phyloP scores from a whole-genome alignment of 345 rosid genomes.

The Brassica rapa region DNA sequence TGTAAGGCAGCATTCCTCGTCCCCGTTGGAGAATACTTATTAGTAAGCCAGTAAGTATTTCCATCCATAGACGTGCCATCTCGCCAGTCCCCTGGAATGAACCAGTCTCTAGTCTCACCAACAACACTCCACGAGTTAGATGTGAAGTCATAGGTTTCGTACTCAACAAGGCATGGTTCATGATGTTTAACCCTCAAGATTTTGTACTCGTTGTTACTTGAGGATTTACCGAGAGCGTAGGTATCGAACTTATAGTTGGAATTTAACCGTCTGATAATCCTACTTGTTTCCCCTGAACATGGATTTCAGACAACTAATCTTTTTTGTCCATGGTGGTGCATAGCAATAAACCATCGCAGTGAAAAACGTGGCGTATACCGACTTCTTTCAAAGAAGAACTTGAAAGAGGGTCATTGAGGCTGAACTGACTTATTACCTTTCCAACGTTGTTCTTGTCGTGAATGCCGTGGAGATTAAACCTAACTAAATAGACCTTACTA shows the following conservation, averaged over 20 bases:
- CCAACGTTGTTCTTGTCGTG: neutral
- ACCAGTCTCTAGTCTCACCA: neutral
- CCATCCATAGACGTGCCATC: neutral
- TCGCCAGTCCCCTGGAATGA: neutral
- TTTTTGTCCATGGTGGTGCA: neutral
- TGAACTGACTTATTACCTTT: neutral
- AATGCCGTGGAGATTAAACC: neutral
- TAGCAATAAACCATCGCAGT: neutral
- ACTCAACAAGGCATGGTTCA: neutral
- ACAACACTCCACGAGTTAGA: neutral
- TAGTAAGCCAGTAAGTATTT: neutral
- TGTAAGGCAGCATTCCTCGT: neutral
- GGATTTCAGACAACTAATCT: neutral
- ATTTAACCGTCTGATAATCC: neutral
- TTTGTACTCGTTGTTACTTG: neutral
- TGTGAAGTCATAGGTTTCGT: neutral
- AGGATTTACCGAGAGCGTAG: neutral
- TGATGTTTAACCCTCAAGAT: neutral
- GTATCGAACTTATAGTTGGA: neutral
- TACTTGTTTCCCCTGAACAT: neutral
- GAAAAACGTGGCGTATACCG: neutral
- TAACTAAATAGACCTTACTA: neutral
- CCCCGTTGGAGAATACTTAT: neutral
- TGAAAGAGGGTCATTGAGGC: neutral
- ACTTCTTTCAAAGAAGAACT: neutral